Evolutionary conservation across 768 basidiomycete species (phyloP).

Genomic region (Mycena sanguinolenta): DNA sequence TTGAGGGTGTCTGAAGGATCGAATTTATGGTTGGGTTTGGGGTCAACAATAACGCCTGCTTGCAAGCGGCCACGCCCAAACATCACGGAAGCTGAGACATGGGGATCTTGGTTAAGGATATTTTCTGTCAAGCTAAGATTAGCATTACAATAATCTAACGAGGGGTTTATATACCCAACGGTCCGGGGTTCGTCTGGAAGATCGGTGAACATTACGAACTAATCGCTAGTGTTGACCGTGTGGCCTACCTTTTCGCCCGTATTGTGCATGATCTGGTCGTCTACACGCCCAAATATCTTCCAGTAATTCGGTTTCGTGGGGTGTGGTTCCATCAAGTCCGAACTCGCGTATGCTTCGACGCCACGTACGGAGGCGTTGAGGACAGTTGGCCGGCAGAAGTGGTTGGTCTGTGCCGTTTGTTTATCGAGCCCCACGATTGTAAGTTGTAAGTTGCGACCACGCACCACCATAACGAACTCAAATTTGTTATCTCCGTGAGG

Average conservation of each 20-base stretch:
- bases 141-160: constrained; percentile 37
- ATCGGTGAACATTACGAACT: neutral
- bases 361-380: constrained; percentile 53
- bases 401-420: constrained; percentile 18
- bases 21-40: constrained; percentile 36
- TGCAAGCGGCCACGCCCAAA: constrained; percentile 52
- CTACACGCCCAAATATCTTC: constrained; percentile 52
- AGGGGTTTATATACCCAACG: neutral
- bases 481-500: constrained; percentile 50
- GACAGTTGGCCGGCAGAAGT: constrained; percentile 22
- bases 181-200: neutral
- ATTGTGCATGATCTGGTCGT: constrained; percentile 49
- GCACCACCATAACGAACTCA: constrained; percentile 55
- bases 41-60: constrained; percentile 52
- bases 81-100: constrained; percentile 46
- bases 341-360: no score
- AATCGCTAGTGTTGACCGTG: neutral
- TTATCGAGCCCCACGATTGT: neutral
- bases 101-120: constrained; percentile 48
- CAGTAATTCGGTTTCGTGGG: constrained; percentile 56
- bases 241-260: neutral
- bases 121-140: constrained; percentile 45
- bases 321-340: constrained; percentile 40
- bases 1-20: constrained; percentile 39
- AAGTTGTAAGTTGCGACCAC: constrained; percentile 19